A percentile compares a stretch with the other conserved stretches of the same genome.
These are phyloP conservation scores for Cymbopogon citratus DNA, from an alignment of 176 grass and related monocot species.

Conservation along the genomic window DNA sequence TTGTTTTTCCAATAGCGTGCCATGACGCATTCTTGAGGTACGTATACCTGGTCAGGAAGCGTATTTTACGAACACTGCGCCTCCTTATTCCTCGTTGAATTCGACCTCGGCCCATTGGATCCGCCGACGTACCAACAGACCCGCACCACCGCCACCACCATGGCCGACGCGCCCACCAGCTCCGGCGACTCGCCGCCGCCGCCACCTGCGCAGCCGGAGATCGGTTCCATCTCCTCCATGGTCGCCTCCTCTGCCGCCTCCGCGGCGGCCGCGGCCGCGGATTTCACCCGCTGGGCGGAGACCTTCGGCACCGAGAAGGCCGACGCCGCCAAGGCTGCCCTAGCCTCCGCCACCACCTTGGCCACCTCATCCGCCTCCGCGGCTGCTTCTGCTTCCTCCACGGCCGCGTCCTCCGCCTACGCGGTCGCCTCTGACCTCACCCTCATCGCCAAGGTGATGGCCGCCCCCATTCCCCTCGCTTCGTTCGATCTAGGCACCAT, in stretches of 20 bases:
- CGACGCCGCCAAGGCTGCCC: constrained; percentile 29
- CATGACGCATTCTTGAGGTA: neutral
- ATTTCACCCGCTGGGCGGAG: constrained; percentile 40
- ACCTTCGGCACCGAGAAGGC: constrained; percentile 40
- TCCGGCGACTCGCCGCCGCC: constrained; percentile 29
- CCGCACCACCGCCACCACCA: constrained; percentile 13
- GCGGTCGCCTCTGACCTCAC: constrained; percentile 33
- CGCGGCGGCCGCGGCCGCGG: constrained; percentile 25
- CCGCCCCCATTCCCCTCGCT: neutral
- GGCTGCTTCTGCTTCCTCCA: constrained; percentile 29
- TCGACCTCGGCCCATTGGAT: constrained; percentile 9
- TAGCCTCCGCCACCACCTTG: constrained; percentile 17
- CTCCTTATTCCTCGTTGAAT: neutral
- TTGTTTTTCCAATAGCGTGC: neutral
- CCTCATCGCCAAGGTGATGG: constrained; percentile 32
- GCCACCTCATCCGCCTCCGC: constrained; percentile 19
- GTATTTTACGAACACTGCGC: neutral
- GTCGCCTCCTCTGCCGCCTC: constrained; percentile 31
- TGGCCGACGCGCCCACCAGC: constrained; percentile 25
- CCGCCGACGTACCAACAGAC: neutral
- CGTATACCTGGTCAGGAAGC: neutral
- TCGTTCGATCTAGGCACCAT: constrained; percentile 8
- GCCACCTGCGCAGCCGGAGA: neutral
- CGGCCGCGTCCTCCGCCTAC: constrained; percentile 15
- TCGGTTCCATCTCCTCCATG: constrained; percentile 42